A percentile compares a stretch with the other conserved stretches of the same genome.
Conservation (phyloP, 169 alveolate species). For the Eimeria necatrix region DNA sequence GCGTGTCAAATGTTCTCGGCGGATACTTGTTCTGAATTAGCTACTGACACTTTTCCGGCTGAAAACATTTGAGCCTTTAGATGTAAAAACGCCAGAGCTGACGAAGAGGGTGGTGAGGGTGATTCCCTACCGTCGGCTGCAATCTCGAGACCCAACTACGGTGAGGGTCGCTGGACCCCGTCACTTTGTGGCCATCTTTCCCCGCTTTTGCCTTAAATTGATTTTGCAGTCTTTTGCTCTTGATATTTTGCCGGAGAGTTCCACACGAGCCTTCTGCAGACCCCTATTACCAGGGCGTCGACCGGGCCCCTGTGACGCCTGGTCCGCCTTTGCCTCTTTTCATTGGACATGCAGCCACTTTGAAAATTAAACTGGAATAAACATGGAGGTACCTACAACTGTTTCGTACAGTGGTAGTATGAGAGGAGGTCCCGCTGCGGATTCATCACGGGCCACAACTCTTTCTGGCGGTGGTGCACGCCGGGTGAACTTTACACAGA, state of each 20-base stretch:
- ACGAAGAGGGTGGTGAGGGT: not conserved
- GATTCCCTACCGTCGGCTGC: not conserved
- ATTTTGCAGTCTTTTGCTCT: not conserved
- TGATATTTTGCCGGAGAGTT: not conserved
- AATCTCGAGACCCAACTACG: not conserved
- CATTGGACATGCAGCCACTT: not conserved
- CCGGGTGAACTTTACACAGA: constrained; percentile 18
- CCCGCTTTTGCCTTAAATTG: not conserved
- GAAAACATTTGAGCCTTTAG: not conserved
- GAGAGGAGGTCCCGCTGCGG: not conserved
- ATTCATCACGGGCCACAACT: not conserved
- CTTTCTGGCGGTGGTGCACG: not conserved
- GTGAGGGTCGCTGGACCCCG: not conserved
- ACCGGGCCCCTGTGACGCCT: no score
- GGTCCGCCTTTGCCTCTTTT: no score
- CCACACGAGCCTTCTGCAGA: no score
- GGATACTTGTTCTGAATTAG: not conserved
- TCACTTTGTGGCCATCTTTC: not conserved
- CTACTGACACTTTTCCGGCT: not conserved
- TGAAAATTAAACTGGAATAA: not conserved
- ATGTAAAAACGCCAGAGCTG: not conserved
- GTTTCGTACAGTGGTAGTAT: not conserved
- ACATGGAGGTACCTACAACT: constrained; percentile 7
- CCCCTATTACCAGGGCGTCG: no score
- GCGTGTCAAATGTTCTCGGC: not conserved